Conservation (phyloP, 495 filamentous ascomycete genomes). For the Hypoxylon trugodes region DNA sequence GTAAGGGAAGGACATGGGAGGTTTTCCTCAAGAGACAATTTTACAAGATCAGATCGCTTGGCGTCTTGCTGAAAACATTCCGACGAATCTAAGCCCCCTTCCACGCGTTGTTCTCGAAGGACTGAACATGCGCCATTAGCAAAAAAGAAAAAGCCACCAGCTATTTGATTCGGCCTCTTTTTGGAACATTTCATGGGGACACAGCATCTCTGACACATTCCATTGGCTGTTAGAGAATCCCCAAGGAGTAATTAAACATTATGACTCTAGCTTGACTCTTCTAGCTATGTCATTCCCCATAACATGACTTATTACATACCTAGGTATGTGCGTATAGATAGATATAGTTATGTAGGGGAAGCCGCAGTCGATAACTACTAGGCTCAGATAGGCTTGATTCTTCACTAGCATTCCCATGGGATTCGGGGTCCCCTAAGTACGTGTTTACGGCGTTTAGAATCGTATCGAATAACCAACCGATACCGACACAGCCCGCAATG, state of each 20-base stretch:
- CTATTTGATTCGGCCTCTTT: slow-evolving; percentile 10
- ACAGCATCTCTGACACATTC: neutral
- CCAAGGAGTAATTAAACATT: neutral
- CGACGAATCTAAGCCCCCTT: slow-evolving; percentile 41
- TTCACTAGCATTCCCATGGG: neutral
- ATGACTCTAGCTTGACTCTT: too few relatives aligned
- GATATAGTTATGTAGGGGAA: too few relatives aligned
- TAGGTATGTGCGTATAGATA: too few relatives aligned
- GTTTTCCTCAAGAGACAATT: neutral
- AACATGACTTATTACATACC: too few relatives aligned
- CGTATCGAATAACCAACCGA: neutral
- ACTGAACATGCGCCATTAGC: slow-evolving; percentile 16
- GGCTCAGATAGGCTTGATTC: slow-evolving; percentile 5
- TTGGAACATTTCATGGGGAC: too few relatives aligned
- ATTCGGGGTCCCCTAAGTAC: too few relatives aligned
- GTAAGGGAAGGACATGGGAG: neutral
- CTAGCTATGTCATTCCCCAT: too few relatives aligned
- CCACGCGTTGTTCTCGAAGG: slow-evolving; percentile 38
- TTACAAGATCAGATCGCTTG: slow-evolving; percentile 34
- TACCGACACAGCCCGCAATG: slow-evolving; percentile 3
- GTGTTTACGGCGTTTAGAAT: slow-evolving; percentile 3
- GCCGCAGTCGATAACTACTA: neutral
- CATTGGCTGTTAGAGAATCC: neutral
- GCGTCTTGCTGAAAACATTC: slow-evolving; percentile 11
- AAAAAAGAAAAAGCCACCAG: slow-evolving; percentile 2